Base-by-base conservation (phyloP, 1,284 basidiomycete genomes). In the Apiotrichum laibachii region DNA sequence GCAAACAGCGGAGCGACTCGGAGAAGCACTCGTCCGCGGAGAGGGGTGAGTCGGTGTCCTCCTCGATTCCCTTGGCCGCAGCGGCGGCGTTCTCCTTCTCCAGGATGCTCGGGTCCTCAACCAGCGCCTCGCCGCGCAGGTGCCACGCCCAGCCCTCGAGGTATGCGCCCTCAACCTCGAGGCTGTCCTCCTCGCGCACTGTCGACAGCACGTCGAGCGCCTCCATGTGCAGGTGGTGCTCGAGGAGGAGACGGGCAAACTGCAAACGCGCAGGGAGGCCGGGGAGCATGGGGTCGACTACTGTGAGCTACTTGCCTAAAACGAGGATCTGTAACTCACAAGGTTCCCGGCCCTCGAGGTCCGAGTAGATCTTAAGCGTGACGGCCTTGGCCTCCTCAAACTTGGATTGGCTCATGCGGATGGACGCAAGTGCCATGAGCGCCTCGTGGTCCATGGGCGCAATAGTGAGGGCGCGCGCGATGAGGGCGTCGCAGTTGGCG, bases 61-160 rank as follows among this genome's bases (percentile, higher is more conserved):
- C 69, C 5, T 85, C 76, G 44, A 37, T 81, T 83, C 16, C 43
- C 45, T 42, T 19, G 26, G n/a, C 42, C 43, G 26, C 45, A 18
- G 37, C 37, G 15, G 50, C 50, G 22, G 50, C 51, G 40, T 37
- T 57, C 48, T 16, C 26, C 56, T 40, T 40, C 35, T 37, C 46
- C 21, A 64, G 40, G 9, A 62, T 35, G 12, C 65, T 45, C 11
- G 71, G 68, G 49, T 71, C 65, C 21, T 64, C 70, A 19, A 52
- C 52, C 22, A 76, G 55, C 15, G 73, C 69, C 59, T 79, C 73
- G 10, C 76, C 81, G 12, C 80, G 70, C 45, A 94, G 80, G 80
- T 86, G 91, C 82, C 91, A 92, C 60, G 89, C 88, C 90, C 92
- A 94, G 54, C 92, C 93, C 73, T 93, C 89, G n/a, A 95, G 83